phyloP scores from a whole-genome alignment of 441 rosid genomes.

The Erysimum cheiri region DNA sequence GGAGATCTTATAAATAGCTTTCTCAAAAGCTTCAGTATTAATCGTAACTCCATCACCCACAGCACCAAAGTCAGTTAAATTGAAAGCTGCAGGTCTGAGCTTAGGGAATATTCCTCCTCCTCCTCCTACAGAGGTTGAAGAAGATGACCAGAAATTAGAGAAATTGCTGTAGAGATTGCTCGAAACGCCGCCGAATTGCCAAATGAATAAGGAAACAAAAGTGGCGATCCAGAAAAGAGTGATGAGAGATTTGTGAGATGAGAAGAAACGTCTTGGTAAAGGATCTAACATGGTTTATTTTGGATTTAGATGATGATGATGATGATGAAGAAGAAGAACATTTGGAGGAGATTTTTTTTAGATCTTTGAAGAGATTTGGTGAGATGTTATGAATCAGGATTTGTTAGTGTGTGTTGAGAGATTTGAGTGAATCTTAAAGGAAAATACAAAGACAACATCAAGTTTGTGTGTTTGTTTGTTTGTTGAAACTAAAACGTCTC shows the following conservation, averaged over 20 bases:
- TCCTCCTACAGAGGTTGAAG: slow-evolving; percentile 37
- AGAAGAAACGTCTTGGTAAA: slow-evolving; percentile 62
- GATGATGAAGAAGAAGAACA: not conserved
- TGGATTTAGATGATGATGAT: not conserved
- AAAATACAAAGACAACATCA: not conserved
- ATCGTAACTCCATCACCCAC: slow-evolving; percentile 85
- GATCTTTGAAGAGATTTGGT: slow-evolving; percentile 20
- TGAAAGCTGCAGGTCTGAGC: slow-evolving; percentile 63
- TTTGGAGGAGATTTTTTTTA: not conserved
- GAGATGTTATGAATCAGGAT: slow-evolving; percentile 29
- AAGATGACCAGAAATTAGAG: slow-evolving; percentile 46
- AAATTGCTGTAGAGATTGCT: slow-evolving; percentile 43
- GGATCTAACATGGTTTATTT: slow-evolving; percentile 59
- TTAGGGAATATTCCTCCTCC: slow-evolving; percentile 43
- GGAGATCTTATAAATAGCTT: slow-evolving; percentile 73
- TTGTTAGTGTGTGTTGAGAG: slow-evolving; percentile 21
- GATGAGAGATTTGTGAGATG: slow-evolving; percentile 80
- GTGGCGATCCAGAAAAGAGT: slow-evolving; percentile 86
- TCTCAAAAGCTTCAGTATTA: slow-evolving; percentile 89
- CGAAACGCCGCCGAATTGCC: slow-evolving; percentile 66
- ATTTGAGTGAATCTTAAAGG: slow-evolving; percentile 37
- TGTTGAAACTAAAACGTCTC: slow-evolving; percentile 20
- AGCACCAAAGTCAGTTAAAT: slow-evolving; percentile 89
- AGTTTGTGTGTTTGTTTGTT: slow-evolving; percentile 22
- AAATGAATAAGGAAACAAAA: slow-evolving; percentile 74